These are phyloP conservation scores for Metschnikowia proteae DNA, from an alignment of 805 yeast genomes.

Conservation along the genomic window DNA sequence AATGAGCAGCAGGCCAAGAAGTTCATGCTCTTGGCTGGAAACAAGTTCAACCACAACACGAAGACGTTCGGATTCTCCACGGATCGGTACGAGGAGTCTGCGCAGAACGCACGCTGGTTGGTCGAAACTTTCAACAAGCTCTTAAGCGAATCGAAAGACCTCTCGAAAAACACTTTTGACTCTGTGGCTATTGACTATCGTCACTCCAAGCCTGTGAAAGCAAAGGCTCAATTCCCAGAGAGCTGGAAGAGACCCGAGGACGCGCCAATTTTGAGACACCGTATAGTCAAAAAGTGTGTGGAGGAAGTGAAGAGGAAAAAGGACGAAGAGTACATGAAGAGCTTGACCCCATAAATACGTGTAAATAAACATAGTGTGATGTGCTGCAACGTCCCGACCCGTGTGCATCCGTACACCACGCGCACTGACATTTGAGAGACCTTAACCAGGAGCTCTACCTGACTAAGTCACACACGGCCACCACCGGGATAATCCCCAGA, in stretches of 20 bases:
- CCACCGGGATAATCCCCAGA: neutral
- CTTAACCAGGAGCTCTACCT: neutral
- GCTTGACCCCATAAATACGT: slow-evolving; percentile 12
- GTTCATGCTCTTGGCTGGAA: slow-evolving; percentile 72
- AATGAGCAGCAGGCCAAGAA: slow-evolving; percentile 58
- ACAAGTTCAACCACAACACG: slow-evolving; percentile 62
- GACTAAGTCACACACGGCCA: neutral
- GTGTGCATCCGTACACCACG: slow-evolving; percentile 3
- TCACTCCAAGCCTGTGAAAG: slow-evolving; percentile 49
- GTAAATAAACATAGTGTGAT: neutral
- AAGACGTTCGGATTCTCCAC: slow-evolving; percentile 64
- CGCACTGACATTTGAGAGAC: neutral
- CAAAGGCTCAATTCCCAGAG: slow-evolving; percentile 59
- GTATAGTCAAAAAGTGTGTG: slow-evolving; percentile 32
- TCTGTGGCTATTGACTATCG: slow-evolving; percentile 83
- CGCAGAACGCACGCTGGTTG: slow-evolving; percentile 79
- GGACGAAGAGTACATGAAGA: slow-evolving; percentile 30
- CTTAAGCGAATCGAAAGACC: slow-evolving; percentile 60
- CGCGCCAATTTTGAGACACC: slow-evolving; percentile 50
- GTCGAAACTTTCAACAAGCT: slow-evolving; percentile 61
- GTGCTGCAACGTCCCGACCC: no score
- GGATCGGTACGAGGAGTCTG: slow-evolving; percentile 64
- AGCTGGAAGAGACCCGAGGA: slow-evolving; percentile 69
- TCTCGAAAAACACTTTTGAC: slow-evolving; percentile 54
- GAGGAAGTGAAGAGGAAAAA: slow-evolving; percentile 29